Evolutionary conservation across 495 filamentous ascomycete genomes (phyloP).

Genomic region (Xylaria cubensis): DNA sequence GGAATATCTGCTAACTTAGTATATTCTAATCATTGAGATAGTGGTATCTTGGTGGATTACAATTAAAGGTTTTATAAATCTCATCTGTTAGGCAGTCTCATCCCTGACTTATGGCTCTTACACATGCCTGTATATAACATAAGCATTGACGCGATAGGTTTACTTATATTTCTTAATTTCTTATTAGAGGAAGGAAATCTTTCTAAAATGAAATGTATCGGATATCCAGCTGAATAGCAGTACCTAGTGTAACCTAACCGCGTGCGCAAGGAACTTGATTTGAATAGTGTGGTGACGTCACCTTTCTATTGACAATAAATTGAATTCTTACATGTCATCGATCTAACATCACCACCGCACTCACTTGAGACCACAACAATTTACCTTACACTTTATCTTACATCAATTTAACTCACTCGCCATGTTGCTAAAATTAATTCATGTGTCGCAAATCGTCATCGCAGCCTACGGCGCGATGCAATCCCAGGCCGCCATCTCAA

Average conservation of each 20-base stretch:
- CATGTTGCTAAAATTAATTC: constrained; percentile 28
- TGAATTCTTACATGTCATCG: neutral
- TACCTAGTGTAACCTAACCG: neutral
- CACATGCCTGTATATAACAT: neutral
- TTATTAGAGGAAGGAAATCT: neutral
- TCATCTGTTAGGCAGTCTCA: neutral
- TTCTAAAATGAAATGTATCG: neutral
- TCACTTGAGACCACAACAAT: neutral
- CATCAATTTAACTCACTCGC: neutral
- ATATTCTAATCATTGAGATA: neutral
- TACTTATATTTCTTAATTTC: neutral
- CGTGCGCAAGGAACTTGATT: constrained; percentile 11
- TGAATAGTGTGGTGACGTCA: constrained; percentile 13
- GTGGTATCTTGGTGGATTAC: neutral
- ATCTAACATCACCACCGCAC: neutral
- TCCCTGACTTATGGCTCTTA: neutral
- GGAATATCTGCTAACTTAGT: neutral
- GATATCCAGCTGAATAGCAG: neutral
- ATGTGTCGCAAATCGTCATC: constrained; percentile 28
- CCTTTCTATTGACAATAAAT: neutral
- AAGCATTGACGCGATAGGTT: too few relatives aligned
- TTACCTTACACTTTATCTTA: neutral
- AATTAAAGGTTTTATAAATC: neutral
- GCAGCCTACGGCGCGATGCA: constrained; percentile 34
- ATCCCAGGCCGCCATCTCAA: constrained; percentile 52